phyloP scores from a whole-genome alignment of 805 yeast species.

The Candida khao-thaluensis region DNA sequence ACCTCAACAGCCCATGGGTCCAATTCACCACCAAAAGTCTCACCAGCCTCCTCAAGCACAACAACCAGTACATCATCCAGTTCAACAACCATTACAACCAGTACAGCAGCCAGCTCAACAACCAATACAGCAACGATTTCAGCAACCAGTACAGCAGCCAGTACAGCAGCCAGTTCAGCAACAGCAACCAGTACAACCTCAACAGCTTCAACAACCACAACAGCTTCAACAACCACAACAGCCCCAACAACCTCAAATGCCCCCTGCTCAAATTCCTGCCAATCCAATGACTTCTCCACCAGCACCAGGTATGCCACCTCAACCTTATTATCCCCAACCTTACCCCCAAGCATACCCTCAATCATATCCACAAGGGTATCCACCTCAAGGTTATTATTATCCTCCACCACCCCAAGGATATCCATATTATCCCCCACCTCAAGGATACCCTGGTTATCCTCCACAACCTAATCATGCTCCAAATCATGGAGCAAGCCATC shows the following conservation, averaged over 20 bases:
- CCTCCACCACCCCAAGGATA: constrained; percentile 18
- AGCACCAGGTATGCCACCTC: constrained; percentile 4
- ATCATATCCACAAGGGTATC: constrained; percentile 10
- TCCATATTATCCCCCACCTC: constrained; percentile 18
- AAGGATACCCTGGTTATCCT: constrained; percentile 15
- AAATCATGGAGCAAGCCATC: background rate
- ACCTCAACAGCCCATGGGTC: background rate
- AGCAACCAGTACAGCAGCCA: background rate
- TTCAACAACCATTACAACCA: background rate
- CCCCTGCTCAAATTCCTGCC: background rate
- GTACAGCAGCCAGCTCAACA: background rate
- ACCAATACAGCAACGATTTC: background rate
- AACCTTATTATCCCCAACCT: background rate
- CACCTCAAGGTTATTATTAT: constrained; percentile 13
- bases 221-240: background rate
- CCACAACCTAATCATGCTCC: constrained; percentile 3
- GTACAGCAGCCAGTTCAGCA: background rate
- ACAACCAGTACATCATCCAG: background rate
- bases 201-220: constrained; percentile 1
- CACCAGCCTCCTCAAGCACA: background rate
- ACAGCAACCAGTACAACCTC: constrained; percentile 1
- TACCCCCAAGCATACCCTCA: constrained; percentile 11
- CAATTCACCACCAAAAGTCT: no score
- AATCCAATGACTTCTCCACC: constrained; percentile 1
- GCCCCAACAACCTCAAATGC: background rate